Evolutionary conservation across 176 grass and related monocot genomes (phyloP), one percentile per base, ranked within the genome.

Genomic region (Zea mays): DNA sequence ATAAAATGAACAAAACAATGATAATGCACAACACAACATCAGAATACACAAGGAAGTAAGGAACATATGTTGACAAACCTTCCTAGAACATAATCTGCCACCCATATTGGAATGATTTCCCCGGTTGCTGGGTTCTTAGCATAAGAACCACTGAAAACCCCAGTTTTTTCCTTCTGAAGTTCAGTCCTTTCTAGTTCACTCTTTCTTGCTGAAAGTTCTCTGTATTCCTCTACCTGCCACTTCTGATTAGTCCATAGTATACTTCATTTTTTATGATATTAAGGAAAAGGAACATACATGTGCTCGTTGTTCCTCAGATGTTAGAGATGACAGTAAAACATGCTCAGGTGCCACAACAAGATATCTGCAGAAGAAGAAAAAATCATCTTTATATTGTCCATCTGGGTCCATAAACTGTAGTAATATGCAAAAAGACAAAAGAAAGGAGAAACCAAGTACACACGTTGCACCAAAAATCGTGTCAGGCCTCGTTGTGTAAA

Each of bases 111-210:
- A 82, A 97, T 90, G 65, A 86, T 67, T 59, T 94, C 91, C 74
- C 91, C 87, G 6, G 86, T 94, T 88, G 89, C 95, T 74, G 89
- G 91, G 61, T 97, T 97, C 75, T 82, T 92, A 86, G 95, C 95
- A 85, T 90, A 97, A 73, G 89, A 92, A 77, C 95, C 95, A 85
- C 95, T 92, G 50, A 97, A 97, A 90, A 97, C 86, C 80, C 95
- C 91, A 4, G 89, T 92, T 88, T 97, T 97, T 85, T 88, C 95
- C 77, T 97, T 97, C 84, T 97, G 95, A 81, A 97, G 87, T 76
- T 97, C 95, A 74, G 95, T 97, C 90, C 95, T 97, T 78, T 97
- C 91, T 27, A 97, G 88, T 80, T 97, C 95, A 49, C 95, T 97
- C 85, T 97, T 97, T 78, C 71, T 92, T 57, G 83, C 81, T 48